Base-by-base conservation (phyloP, 345 rosid species). In the Aquilaria malaccensis region DNA sequence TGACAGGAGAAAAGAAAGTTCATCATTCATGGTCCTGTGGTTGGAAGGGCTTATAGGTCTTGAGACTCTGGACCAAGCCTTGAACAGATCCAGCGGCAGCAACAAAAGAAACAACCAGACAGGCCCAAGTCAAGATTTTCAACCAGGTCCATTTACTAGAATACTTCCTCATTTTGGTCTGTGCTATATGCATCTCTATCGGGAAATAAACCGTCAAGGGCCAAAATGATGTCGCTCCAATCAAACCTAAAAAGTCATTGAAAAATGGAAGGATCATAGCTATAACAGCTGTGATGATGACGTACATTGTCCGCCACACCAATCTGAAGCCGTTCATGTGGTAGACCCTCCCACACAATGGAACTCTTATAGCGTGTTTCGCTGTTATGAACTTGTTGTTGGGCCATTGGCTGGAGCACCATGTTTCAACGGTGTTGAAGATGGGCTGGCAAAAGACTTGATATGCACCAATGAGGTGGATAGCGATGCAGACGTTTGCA, bases 211-310 rank as follows among this genome's bases (percentile, higher is more conserved):
- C 97, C 0, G 98, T 83, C 45, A 93, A 67, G 2, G 98, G 97
- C 91, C 96, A 93, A 66, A 93, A 93, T 1, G 82, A 73, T 2
- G 74, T 74, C 1, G 97, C 92, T 11, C 98, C 98, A 0, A 93
- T 68, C 15, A 93, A 82, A 12, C 96, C 97, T 52, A 89, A 57
- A 64, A 89, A 81, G 49, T 81, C 84, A 31, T 87, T 93, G 92
- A 93, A 93, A 85, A 93, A 89, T 0, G 98, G 98, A 49, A 93
- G 75, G 45, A 84, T 69, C 97, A 87, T 89, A 46, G 98, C 98
- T 5, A 85, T 0, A 7, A 89, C 32, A 2, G 91, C 76, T 6
- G 94, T 80, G 30, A 81, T 13, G 1, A 87, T 62, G 41, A 93
- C 98, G 12, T 83, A 93, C 7, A 37, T 3, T 2, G 91, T 81